Base-by-base conservation (phyloP, 805 yeast species). In the Wickerhamomyces rabaulensis region DNA sequence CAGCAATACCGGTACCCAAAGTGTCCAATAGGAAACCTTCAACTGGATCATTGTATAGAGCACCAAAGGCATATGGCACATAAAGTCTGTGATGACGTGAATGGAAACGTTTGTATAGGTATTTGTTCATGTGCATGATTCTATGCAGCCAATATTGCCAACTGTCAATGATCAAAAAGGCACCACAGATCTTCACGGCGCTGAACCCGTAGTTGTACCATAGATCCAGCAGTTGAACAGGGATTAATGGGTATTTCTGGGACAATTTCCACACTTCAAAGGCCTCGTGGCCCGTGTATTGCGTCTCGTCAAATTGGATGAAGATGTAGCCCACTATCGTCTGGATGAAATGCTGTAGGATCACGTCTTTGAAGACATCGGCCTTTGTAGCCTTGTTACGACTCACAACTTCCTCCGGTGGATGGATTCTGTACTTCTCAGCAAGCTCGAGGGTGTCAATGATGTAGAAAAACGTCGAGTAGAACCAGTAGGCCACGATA, bases 41-140 rank as follows among this genome's bases (percentile, higher is more conserved):
- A 17, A 87, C 76, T 20, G 97, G 95, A 57, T 90, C 90, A 67
- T 94, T 94, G 73, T 88, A 94, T 27, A 94, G 74, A 3, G 99
- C 99, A 43, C 99, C 99, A 66, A 76, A 91, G 1, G 98, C 97
- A 65, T 90, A 94, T 9, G 99, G 99, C 33, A 94, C 97, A 57
- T 94, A 92, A 43, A 94, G 73, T 45, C 92, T 73, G 67, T 94
- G 99, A 67, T 94, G 99, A 55, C 96, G 82, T 6, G 98, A 89
- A 66, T 94, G 99, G 73, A 88, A 87, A 44, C 80, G 70, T 52
- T 76, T 78, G 75, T 94, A 94, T 42, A 91, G 70, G 46, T 73
- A 69, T 62, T 82, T 83, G 74, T 87, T 87, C 62, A 74, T 59
- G 63, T 94, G 99, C 98, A 94, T 91, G 52, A 75, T 63, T 51